phyloP scores from a whole-genome alignment of 1,139 yeast species.

The Yamadazyma sp. region DNA sequence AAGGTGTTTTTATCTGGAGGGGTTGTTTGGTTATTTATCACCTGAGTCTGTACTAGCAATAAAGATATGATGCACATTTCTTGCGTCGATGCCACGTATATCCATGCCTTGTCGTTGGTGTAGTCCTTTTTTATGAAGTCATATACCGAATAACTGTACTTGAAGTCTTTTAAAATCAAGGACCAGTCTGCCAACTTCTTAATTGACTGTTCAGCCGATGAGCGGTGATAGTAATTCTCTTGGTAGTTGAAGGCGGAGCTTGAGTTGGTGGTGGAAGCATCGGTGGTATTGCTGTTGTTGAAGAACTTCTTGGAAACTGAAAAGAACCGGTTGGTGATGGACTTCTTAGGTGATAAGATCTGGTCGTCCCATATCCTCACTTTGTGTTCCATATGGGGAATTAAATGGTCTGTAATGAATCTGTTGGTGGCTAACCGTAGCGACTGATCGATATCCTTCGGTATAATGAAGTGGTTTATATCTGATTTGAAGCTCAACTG shows the following conservation, averaged over 20 bases:
- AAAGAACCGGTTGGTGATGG: slow-evolving; percentile 73
- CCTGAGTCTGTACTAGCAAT: slow-evolving; percentile 62
- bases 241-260: slow-evolving; percentile 32
- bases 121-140: slow-evolving; percentile 81
- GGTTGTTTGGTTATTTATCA: slow-evolving; percentile 8
- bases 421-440: slow-evolving; percentile 51
- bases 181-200: slow-evolving; percentile 92
- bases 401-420: slow-evolving; percentile 53
- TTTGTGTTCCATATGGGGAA: slow-evolving; percentile 79
- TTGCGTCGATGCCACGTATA: slow-evolving; percentile 77
- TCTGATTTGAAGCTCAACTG: slow-evolving; percentile 26
- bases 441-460: slow-evolving; percentile 37
- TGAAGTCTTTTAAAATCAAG: slow-evolving; percentile 83
- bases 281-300: slow-evolving; percentile 24
- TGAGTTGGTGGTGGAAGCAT: slow-evolving; percentile 2
- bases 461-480: slow-evolving; percentile 22
- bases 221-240: slow-evolving; percentile 56
- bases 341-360: slow-evolving; percentile 63
- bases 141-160: slow-evolving; percentile 80
- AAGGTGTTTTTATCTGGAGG: slow-evolving; percentile 52
- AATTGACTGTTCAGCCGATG: slow-evolving; percentile 71
- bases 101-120: slow-evolving; percentile 78
- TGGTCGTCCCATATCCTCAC: slow-evolving; percentile 79
- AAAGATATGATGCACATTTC: slow-evolving; percentile 83
- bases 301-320: slow-evolving; percentile 64